Conservation (phyloP, 352 stramenopile species). For the Pythium utonaiense region DNA sequence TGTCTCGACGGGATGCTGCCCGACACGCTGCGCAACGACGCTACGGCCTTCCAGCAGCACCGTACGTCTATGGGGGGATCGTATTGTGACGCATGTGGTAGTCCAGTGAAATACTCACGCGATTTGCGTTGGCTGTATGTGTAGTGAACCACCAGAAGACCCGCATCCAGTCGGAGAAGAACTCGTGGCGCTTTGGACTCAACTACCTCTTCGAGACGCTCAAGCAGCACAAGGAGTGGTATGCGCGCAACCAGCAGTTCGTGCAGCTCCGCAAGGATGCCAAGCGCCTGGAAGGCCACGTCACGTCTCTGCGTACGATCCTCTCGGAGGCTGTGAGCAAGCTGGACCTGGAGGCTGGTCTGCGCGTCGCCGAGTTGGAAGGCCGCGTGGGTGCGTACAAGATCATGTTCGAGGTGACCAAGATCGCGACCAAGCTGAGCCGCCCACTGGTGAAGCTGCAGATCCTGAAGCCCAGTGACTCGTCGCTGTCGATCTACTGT, state of each 20-base stretch:
- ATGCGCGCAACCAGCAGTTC: constrained; percentile 86
- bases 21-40: constrained; percentile 80
- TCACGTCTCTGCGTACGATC: constrained; percentile 61
- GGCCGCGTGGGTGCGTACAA: constrained; percentile 84
- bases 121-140: no score
- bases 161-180: constrained; percentile 77
- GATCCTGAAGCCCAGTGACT: constrained; percentile 85
- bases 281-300: constrained; percentile 74
- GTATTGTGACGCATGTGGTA: no score
- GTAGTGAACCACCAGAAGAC: constrained; percentile 72
- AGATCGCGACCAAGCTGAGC: constrained; percentile 83
- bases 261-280: constrained; percentile 83
- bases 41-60: constrained; percentile 67
- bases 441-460: constrained; percentile 81
- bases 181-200: constrained; percentile 84
- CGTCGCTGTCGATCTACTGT: constrained; percentile 83
- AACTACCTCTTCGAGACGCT: constrained; percentile 89
- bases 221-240: constrained; percentile 89
- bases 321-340: constrained; percentile 82
- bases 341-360: constrained; percentile 73
- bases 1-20: constrained; percentile 85
- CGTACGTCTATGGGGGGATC: constrained; percentile 33
- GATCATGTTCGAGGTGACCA: constrained; percentile 88
- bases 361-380: constrained; percentile 82
- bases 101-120: no score